Percentiles rank a stretch among this genome's conserved stretches.
Evolutionary conservation across 805 yeast genomes (phyloP).

Genomic region (Barnettozyma californica): DNA sequence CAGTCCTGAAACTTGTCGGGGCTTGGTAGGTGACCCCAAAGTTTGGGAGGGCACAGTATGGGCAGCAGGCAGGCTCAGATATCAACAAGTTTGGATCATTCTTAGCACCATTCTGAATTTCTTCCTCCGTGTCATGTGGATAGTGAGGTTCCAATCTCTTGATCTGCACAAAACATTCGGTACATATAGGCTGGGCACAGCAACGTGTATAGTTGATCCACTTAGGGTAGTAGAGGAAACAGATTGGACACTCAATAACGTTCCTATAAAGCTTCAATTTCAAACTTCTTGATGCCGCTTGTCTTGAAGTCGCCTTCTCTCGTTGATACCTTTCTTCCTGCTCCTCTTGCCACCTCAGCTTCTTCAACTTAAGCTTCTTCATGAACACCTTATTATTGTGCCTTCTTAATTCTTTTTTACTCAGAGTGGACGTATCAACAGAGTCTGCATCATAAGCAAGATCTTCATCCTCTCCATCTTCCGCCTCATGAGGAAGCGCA

Average conservation of each 20-base stretch:
- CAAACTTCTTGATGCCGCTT: slow-evolving; percentile 35
- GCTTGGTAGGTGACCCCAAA: slow-evolving; percentile 84
- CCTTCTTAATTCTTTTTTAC: slow-evolving; percentile 41
- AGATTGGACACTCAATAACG: slow-evolving; percentile 87
- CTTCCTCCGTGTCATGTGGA: slow-evolving; percentile 64
- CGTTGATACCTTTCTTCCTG: slow-evolving; percentile 29
- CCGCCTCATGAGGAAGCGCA: slow-evolving; percentile 42
- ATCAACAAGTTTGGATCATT: slow-evolving; percentile 57
- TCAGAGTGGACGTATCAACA: slow-evolving; percentile 38
- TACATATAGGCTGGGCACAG: slow-evolving; percentile 88
- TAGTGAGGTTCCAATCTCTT: slow-evolving; percentile 90
- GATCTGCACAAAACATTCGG: slow-evolving; percentile 96
- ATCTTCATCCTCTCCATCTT: slow-evolving; percentile 53
- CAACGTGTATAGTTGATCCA: slow-evolving; percentile 77
- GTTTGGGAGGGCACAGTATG: slow-evolving; percentile 84
- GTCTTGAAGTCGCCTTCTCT: slow-evolving; percentile 34
- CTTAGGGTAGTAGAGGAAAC: slow-evolving; percentile 81
- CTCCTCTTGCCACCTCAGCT: slow-evolving; percentile 31
- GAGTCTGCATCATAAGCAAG: slow-evolving; percentile 51
- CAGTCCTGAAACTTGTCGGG: slow-evolving; percentile 46
- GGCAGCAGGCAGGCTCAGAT: slow-evolving; percentile 87
- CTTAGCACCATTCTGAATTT: slow-evolving; percentile 27
- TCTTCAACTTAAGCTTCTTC: slow-evolving; percentile 35
- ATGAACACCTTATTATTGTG: slow-evolving; percentile 32
- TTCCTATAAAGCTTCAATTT: slow-evolving; percentile 57